Conservation (phyloP, 2,329 filamentous ascomycete species). For the Byssochlamys sp. region DNA sequence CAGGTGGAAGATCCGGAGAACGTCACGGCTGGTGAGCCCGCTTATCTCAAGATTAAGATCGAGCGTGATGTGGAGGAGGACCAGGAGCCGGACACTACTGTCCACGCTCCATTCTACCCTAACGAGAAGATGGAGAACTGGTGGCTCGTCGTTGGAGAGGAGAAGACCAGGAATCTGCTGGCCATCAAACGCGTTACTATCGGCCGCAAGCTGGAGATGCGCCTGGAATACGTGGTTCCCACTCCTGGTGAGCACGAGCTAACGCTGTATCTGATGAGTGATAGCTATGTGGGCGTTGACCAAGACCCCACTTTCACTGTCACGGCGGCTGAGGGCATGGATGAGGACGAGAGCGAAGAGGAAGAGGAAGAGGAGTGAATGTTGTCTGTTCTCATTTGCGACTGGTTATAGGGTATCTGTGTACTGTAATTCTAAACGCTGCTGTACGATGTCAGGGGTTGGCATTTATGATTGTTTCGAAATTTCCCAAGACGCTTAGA, state of each 20-base stretch:
- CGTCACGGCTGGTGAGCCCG: constrained; percentile 68
- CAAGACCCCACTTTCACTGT: constrained; percentile 86
- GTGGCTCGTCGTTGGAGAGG: constrained; percentile 95
- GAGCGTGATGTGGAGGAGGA: constrained; percentile 65
- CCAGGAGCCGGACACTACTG: constrained; percentile 67
- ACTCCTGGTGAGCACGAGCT: constrained; percentile 76
- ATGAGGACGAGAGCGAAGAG: constrained; percentile 81
- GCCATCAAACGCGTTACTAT: constrained; percentile 93
- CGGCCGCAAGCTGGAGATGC: constrained; percentile 63
- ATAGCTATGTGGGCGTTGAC: constrained; percentile 93
- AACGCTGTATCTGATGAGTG: constrained; percentile 90
- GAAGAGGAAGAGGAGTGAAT: constrained; percentile 58
- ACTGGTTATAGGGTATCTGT: not conserved
- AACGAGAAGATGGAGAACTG: constrained; percentile 89
- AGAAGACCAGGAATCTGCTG: constrained; percentile 74
- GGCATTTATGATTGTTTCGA: not conserved
- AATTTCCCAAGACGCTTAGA: not conserved
- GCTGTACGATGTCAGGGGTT: not conserved
- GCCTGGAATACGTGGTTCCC: constrained; percentile 80
- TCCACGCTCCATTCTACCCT: constrained; percentile 93
- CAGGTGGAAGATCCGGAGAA: constrained; percentile 71
- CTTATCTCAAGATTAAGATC: constrained; percentile 74
- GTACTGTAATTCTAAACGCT: not conserved
- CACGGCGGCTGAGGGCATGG: constrained; percentile 81
- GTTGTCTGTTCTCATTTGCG: constrained; percentile 2